phyloP scores from a whole-genome alignment of 176 grass and related monocot genomes.

The Phyllostachys edulis region DNA sequence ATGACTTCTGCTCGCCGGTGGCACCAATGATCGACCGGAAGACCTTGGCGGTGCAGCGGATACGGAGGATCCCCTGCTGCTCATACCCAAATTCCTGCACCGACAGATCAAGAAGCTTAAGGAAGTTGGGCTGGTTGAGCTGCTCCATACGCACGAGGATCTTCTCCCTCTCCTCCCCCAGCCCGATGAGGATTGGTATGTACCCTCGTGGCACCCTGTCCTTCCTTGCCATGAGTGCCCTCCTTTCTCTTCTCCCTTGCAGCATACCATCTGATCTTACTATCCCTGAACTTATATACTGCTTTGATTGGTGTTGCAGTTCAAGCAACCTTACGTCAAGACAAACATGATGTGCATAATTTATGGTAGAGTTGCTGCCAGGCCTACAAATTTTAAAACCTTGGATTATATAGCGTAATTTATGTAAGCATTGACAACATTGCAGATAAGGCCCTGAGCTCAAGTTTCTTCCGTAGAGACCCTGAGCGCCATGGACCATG shows the following conservation, averaged over 20 bases:
- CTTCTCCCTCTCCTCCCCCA: constrained; percentile 49
- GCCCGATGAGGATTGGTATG: constrained; percentile 56
- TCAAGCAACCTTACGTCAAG: constrained; percentile 8
- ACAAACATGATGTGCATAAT: constrained; percentile 20
- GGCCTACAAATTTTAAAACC: too few relatives aligned
- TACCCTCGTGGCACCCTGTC: constrained; percentile 53
- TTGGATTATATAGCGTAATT: too few relatives aligned
- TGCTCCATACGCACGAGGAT: constrained; percentile 61
- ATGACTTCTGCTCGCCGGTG: constrained; percentile 38
- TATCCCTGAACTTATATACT: constrained; percentile 30
- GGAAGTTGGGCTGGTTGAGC: constrained; percentile 49
- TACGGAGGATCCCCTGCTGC: constrained; percentile 59
- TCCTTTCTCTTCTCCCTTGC: not conserved
- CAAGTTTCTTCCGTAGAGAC: too few relatives aligned
- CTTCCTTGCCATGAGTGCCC: constrained; percentile 37
- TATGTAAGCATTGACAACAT: too few relatives aligned
- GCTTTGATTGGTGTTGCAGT: not conserved
- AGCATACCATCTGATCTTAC: not conserved
- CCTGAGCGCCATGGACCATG: too few relatives aligned
- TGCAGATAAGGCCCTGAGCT: too few relatives aligned
- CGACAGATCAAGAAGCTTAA: constrained; percentile 50
- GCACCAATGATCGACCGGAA: constrained; percentile 39
- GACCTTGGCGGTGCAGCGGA: constrained; percentile 51
- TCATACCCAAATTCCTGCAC: constrained; percentile 61
- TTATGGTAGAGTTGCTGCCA: not conserved